Evolutionary conservation across 2,329 filamentous ascomycete genomes (phyloP).

Genomic region (Fusarium goolgardi): DNA sequence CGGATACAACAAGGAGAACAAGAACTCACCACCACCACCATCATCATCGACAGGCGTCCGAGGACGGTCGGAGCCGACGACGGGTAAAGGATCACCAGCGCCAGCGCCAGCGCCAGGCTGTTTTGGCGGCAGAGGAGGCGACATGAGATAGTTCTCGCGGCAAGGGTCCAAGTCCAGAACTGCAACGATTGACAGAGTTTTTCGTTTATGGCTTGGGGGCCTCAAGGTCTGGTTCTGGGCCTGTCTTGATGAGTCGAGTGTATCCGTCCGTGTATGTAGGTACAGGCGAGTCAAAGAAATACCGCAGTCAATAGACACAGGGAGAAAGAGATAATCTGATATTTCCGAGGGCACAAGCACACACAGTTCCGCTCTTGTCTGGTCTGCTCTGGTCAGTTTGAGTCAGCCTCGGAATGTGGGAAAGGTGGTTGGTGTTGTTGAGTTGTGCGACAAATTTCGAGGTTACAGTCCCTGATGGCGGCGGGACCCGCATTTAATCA

Average conservation of each 20-base stretch:
- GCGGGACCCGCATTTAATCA: conserved; percentile 5
- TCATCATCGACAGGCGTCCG: conserved; percentile 12
- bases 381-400: background rate
- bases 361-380: background rate
- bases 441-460: conserved; percentile 28
- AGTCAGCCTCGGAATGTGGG: background rate
- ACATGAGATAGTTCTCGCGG: conserved; percentile 17
- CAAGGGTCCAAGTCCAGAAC: conserved; percentile 29
- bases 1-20: background rate
- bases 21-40: conserved; percentile 15
- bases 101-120: conserved; percentile 10
- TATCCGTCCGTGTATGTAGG: background rate
- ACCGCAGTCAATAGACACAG: conserved; percentile 2
- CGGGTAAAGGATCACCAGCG: conserved; percentile 14
- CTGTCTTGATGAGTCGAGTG: conserved; percentile 10
- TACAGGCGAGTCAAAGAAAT: background rate
- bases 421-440: conserved; percentile 1
- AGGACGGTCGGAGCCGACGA: conserved; percentile 38
- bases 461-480: conserved; percentile 6
- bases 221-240: conserved; percentile 24
- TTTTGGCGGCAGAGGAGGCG: conserved; percentile 19
- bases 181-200: conserved; percentile 23
- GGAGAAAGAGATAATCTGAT: background rate
- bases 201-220: conserved; percentile 15
- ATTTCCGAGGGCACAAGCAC: background rate